Evolutionary conservation across 192 early-diverging fungal genomes (phyloP), one percentile per base, ranked within the genome.

Genomic region (Coemansia sp.): DNA sequence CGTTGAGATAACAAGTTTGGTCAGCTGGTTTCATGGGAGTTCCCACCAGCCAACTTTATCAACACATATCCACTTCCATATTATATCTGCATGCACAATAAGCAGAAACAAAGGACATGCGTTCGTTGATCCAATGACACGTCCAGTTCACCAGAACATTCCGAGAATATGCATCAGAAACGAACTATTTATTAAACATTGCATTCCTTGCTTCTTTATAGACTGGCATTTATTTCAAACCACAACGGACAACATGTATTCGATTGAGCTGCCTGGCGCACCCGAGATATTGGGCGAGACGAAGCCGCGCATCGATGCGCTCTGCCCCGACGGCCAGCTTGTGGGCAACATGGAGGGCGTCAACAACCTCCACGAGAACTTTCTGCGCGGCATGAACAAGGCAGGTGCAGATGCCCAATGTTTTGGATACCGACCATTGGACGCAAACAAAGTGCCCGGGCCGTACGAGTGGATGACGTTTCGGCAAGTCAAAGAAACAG

Each of bases 391-490:
- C 4, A 70, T 80, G 68, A 64, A 57, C 36, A 28, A 42, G 14
- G 77, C 77, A 15, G 77, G 77, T 20, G 44, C 67, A 11, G 61
- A 71, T 38, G 57, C 65, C 5, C 68, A 60, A 20, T 80, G 60
- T 47, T 54, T 80, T 36, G 77, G 77, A 2, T 63, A 73, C 60
- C 68, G 77, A 2, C 77, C 71, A 3, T 46, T 68, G 12, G 71
- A 57, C 62, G 44, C 5, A 2, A 59, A 68, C 18, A 62, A 62
- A 70, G 86, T 89, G 66, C 81, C 92, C 25, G 86, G 88, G 1
- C 73, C 68, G 5, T 98, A 89, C 85, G 53, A 81, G 54, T 98
- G 90, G 86, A 68, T 92, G 61, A 90, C 86, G 42, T 94, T 87
- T 56, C 69, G 61, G 31, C 87, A 96, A 34, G 89, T 84, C 61